These are phyloP conservation scores for Gymnopilus junonius DNA, from an alignment of 768 basidiomycete species.

Conservation along the genomic window DNA sequence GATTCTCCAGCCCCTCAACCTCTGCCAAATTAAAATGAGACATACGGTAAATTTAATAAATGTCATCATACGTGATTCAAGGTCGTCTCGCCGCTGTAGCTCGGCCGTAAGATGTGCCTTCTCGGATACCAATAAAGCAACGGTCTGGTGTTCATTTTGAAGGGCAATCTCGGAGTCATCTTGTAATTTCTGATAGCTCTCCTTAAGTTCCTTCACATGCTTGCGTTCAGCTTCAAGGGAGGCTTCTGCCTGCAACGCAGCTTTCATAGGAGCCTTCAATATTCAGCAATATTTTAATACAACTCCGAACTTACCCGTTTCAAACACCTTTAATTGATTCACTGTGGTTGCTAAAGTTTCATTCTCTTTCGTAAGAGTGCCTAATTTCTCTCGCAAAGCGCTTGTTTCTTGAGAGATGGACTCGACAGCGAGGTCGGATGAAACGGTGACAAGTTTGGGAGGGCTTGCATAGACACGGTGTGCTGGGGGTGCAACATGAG, in stretches of 20 bases:
- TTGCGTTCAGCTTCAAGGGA: slow-evolving; percentile 38
- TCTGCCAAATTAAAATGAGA: slow-evolving; percentile 34
- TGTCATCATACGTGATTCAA: slow-evolving; percentile 62
- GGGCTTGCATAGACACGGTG: slow-evolving; percentile 22
- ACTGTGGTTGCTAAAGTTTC: slow-evolving; percentile 22
- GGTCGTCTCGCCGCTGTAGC: slow-evolving; percentile 57
- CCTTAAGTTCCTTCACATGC: slow-evolving; percentile 32
- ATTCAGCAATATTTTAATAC: slow-evolving; percentile 9
- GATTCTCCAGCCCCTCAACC: slow-evolving; percentile 44
- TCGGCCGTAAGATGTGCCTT: slow-evolving; percentile 65
- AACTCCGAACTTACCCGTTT: slow-evolving; percentile 32
- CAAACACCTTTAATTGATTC: slow-evolving; percentile 27
- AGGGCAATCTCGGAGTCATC: slow-evolving; percentile 36
- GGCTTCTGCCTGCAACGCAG: slow-evolving; percentile 35
- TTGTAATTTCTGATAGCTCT: slow-evolving; percentile 33
- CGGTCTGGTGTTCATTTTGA: slow-evolving; percentile 72
- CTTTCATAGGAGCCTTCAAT: slow-evolving; percentile 25
- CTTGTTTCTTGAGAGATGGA: slow-evolving; percentile 18
- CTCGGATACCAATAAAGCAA: slow-evolving; percentile 77
- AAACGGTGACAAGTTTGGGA: slow-evolving; percentile 22
- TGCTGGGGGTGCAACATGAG: slow-evolving; percentile 9
- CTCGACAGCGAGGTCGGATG: slow-evolving; percentile 25
- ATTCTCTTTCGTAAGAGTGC: slow-evolving; percentile 26
- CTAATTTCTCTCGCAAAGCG: slow-evolving; percentile 22
- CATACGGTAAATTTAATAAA: background rate